Conservation (phyloP, 1,284 basidiomycete genomes). For the Pseudomicrostroma phylloplanum region DNA sequence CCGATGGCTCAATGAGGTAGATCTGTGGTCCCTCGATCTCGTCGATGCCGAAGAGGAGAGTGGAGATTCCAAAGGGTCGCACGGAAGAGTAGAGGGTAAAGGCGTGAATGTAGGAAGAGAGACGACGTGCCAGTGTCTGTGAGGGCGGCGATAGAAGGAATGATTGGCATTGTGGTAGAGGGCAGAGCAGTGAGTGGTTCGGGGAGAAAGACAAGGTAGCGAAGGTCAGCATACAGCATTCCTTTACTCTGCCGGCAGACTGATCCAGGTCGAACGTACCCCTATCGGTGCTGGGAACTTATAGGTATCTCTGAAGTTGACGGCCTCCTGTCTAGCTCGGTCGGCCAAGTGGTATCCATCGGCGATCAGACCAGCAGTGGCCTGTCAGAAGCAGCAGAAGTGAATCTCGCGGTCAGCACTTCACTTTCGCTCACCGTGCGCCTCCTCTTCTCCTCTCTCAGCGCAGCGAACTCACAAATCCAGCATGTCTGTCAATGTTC, state of each 20-base stretch:
- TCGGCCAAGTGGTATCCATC: slow-evolving; percentile 86
- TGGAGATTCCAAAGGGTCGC: slow-evolving; percentile 89
- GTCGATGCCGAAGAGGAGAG: slow-evolving; percentile 84
- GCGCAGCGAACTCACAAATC: slow-evolving; percentile 58
- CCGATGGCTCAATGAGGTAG: slow-evolving; percentile 90
- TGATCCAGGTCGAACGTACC: slow-evolving; percentile 49
- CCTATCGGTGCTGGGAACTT: slow-evolving; percentile 72
- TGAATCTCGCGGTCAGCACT: too few relatives aligned
- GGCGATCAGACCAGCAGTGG: slow-evolving; percentile 74
- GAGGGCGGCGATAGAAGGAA: background rate
- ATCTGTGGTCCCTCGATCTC: slow-evolving; percentile 66
- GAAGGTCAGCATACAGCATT: background rate
- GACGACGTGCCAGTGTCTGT: slow-evolving; percentile 72
- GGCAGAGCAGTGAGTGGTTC: background rate
- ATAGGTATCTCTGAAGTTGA: slow-evolving; percentile 69
- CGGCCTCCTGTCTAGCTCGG: slow-evolving; percentile 77
- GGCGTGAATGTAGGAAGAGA: slow-evolving; percentile 83
- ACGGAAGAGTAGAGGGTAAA: slow-evolving; percentile 98
- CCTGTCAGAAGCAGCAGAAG: background rate
- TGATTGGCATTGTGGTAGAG: background rate
- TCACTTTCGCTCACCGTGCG: too few relatives aligned
- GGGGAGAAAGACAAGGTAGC: background rate
- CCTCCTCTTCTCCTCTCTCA: background rate
- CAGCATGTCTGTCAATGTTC: slow-evolving; percentile 85
- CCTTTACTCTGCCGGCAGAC: background rate